phyloP scores from a whole-genome alignment of 345 rosid genomes.

The Brassica cretica region DNA sequence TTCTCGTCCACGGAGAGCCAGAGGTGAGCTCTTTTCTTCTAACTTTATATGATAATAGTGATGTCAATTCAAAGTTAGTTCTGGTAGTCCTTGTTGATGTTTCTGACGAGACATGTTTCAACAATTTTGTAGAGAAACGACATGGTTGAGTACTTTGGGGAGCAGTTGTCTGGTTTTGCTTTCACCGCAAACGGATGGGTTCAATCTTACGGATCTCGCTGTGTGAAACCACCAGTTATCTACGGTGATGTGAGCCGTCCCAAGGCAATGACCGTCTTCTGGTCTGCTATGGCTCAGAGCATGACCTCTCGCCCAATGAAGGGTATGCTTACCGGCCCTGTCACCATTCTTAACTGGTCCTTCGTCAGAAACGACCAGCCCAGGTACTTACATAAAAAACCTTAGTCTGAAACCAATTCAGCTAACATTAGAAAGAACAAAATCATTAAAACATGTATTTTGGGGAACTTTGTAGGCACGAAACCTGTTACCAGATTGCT shows the following conservation, averaged over 20 bases:
- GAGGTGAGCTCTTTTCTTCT: conserved; percentile 55
- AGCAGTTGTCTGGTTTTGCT: conserved; percentile 94
- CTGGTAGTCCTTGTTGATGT: not conserved
- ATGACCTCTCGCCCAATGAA: conserved; percentile 98
- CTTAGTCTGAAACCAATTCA: conserved; percentile 26
- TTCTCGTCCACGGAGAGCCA: conserved; percentile 97
- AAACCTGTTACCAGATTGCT: conserved; percentile 97
- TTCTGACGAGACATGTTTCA: conserved; percentile 11
- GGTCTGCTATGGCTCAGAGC: conserved; percentile 94
- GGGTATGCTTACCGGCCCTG: conserved; percentile 99
- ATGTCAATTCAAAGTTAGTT: not conserved
- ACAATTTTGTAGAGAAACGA: conserved; percentile 74
- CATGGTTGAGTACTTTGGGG: conserved; percentile 99
- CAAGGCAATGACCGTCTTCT: conserved; percentile 95
- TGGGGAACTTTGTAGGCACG: conserved; percentile 53
- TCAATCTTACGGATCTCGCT: conserved; percentile 95
- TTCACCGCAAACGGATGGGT: conserved; percentile 98
- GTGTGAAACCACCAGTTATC: conserved; percentile 97
- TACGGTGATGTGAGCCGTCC: conserved; percentile 99
- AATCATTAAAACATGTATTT: not conserved
- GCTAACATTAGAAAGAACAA: not conserved
- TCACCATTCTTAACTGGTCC: conserved; percentile 99
- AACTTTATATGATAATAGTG: not conserved
- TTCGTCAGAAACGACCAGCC: conserved; percentile 98
- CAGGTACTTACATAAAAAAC: conserved; percentile 50